Evolutionary conservation across 129 eudicot genomes (phyloP).

Genomic region (Helianthus annuus): DNA sequence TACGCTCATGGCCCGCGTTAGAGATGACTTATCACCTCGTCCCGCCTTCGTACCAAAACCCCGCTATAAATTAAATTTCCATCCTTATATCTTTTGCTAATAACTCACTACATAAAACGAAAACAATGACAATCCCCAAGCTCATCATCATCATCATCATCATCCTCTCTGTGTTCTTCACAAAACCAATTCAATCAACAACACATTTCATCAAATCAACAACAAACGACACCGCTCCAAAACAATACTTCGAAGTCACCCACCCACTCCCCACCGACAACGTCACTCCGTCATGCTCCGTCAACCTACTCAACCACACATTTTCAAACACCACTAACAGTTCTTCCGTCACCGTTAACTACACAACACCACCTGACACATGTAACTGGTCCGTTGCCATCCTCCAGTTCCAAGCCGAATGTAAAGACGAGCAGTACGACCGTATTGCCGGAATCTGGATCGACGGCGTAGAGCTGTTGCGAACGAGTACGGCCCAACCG

Average conservation of each 20-base stretch:
- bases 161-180: slow-evolving; percentile 25
- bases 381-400: slow-evolving; percentile 47
- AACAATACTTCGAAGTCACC: slow-evolving; percentile 46
- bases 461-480: slow-evolving; percentile 60
- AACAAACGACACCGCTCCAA: slow-evolving; percentile 19
- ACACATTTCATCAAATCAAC: slow-evolving; percentile 37
- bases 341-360: slow-evolving; percentile 50
- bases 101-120: not conserved
- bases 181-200: slow-evolving; percentile 12
- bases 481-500: slow-evolving; percentile 78
- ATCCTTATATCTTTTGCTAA: not conserved
- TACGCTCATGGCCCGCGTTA: too few relatives aligned
- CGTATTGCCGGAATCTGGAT: slow-evolving; percentile 79
- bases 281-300: slow-evolving; percentile 51
- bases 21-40: not conserved
- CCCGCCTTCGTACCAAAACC: not conserved
- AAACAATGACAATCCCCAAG: slow-evolving; percentile 3
- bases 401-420: slow-evolving; percentile 44
- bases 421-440: slow-evolving; percentile 57
- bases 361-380: slow-evolving; percentile 50
- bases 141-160: slow-evolving; percentile 13
- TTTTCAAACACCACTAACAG: slow-evolving; percentile 52
- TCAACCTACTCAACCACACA: slow-evolving; percentile 38
- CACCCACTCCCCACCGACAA: slow-evolving; percentile 43
- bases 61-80: slow-evolving; percentile 6